These are phyloP conservation scores for Trichoderma sp. DNA, from an alignment of 2,329 filamentous ascomycete genomes.

Conservation along the genomic window DNA sequence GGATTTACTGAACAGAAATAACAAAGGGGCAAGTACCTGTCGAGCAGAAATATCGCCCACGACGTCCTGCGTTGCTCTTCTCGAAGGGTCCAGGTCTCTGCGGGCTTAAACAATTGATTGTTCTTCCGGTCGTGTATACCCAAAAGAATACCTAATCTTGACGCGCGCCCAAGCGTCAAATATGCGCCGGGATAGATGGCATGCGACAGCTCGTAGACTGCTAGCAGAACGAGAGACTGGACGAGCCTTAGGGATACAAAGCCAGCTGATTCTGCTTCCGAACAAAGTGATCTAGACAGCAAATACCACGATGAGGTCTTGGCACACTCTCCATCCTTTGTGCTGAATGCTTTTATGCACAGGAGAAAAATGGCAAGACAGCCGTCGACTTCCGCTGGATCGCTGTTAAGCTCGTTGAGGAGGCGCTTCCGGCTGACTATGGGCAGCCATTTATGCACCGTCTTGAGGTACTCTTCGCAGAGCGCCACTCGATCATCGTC, in stretches of 20 bases:
- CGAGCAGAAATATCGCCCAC: conserved; percentile 5
- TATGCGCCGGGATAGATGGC: conserved; percentile 7
- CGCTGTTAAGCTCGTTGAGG: not conserved
- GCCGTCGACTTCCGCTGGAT: not conserved
- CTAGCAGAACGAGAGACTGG: not conserved
- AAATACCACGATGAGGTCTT: not conserved
- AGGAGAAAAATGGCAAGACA: not conserved
- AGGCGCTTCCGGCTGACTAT: conserved; percentile 13
- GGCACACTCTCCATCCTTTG: not conserved
- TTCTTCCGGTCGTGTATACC: conserved; percentile 6
- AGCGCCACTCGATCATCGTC: conserved; percentile 1
- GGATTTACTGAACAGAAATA: not conserved
- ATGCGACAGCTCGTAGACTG: conserved; percentile 3
- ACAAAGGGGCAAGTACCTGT: not conserved
- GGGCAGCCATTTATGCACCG: conserved; percentile 11
- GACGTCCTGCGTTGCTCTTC: conserved; percentile 15
- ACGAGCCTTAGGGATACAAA: conserved; percentile 6
- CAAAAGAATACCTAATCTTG: not conserved
- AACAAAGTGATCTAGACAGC: not conserved
- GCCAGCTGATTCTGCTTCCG: not conserved
- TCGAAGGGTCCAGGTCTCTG: conserved; percentile 11
- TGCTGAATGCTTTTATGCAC: not conserved
- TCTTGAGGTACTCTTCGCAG: conserved; percentile 4
- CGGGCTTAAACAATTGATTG: conserved; percentile 1
- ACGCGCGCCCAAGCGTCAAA: conserved; percentile 6